phyloP scores from a whole-genome alignment of 441 rosid species.

The Aleurites moluccanus region DNA sequence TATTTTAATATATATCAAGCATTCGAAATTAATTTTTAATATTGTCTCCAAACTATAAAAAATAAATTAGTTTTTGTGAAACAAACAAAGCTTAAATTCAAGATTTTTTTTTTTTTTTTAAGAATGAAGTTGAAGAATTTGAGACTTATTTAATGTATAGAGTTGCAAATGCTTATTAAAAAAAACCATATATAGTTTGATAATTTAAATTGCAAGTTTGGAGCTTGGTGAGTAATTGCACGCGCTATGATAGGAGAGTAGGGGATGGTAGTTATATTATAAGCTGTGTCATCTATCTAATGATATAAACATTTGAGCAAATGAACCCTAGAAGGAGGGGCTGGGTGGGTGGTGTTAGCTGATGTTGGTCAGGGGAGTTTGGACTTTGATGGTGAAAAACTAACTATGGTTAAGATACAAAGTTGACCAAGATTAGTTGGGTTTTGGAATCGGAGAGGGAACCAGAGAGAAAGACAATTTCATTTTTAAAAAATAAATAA shows the following conservation, averaged over 20 bases:
- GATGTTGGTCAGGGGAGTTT: slow-evolving; percentile 6
- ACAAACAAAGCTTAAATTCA: too few species aligned
- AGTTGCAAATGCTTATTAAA: too few species aligned
- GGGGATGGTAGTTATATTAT: not conserved
- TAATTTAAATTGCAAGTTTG: not conserved
- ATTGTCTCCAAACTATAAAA: not conserved
- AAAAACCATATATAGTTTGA: too few species aligned
- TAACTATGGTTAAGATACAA: slow-evolving; percentile 36
- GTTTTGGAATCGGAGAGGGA: too few species aligned
- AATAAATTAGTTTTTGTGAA: not conserved
- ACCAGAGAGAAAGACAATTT: too few species aligned
- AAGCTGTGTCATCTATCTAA: slow-evolving; percentile 18
- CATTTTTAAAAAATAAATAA: too few species aligned
- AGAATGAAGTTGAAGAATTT: too few species aligned
- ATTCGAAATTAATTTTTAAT: too few species aligned
- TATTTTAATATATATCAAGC: not conserved
- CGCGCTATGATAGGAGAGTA: slow-evolving; percentile 8
- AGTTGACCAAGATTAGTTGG: slow-evolving; percentile 39
- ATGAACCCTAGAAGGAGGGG: slow-evolving; percentile 34
- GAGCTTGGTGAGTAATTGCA: not conserved
- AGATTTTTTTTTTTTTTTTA: too few species aligned
- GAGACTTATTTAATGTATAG: too few species aligned
- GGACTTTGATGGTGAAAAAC: slow-evolving; percentile 2
- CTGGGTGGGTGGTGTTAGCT: slow-evolving; percentile 34
- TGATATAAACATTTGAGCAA: slow-evolving; percentile 26